Conservation (phyloP, 176 grass and related monocot species). For the Stipa capillata region DNA sequence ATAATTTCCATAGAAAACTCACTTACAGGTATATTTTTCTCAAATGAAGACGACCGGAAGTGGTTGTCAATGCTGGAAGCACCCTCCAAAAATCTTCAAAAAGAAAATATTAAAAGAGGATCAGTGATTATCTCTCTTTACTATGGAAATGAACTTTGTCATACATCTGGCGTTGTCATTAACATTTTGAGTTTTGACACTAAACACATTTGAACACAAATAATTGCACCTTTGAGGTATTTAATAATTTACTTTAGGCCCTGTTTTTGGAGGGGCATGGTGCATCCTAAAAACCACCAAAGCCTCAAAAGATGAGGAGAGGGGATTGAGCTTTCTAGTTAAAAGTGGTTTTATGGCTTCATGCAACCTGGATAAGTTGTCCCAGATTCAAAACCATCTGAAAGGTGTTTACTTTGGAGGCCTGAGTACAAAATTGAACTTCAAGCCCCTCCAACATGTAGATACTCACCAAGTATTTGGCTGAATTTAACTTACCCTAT, state of each 20-base stretch:
- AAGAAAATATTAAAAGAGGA: slow-evolving; percentile 2
- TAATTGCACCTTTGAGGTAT: background rate
- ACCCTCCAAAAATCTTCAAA: slow-evolving; percentile 93
- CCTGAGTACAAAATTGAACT: background rate
- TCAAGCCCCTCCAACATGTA: background rate
- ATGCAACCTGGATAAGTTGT: background rate
- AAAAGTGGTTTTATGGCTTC: background rate
- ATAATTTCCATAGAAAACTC: background rate
- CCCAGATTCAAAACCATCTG: background rate
- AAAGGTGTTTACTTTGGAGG: background rate
- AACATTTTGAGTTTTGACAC: slow-evolving; percentile 13
- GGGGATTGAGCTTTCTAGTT: background rate
- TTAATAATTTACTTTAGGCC: background rate
- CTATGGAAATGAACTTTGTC: background rate
- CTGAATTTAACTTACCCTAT: background rate
- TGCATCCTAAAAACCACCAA: background rate
- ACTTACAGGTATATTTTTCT: slow-evolving; percentile 94
- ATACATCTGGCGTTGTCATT: background rate
- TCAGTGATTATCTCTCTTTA: background rate
- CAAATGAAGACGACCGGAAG: slow-evolving; percentile 67
- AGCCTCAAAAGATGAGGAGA: background rate
- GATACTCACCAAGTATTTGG: background rate
- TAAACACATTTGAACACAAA: background rate
- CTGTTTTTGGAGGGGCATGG: background rate
- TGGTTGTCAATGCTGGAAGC: slow-evolving; percentile 84